These are phyloP conservation scores for Leucosporidium scottii DNA, from an alignment of 768 basidiomycete species.

Conservation along the genomic window DNA sequence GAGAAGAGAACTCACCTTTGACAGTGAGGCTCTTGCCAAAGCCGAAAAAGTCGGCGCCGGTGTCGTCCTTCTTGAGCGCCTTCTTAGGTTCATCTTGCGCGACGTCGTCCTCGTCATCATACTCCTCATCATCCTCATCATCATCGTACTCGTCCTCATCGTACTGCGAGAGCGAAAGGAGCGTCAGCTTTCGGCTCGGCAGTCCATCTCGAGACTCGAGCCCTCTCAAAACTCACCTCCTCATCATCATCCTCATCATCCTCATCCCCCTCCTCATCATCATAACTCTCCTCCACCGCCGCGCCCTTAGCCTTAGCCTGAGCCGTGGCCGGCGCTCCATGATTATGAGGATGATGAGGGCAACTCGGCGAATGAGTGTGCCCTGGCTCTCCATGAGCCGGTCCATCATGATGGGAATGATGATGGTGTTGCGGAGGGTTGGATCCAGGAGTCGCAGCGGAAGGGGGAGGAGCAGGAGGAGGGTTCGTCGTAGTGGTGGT, in stretches of 20 bases:
- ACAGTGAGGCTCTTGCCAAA: conserved; percentile 78
- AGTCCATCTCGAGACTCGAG: conserved; percentile 45
- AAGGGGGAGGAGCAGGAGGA: not conserved
- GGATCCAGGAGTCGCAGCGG: not conserved
- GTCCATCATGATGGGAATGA: conserved; percentile 13
- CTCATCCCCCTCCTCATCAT: conserved; percentile 52
- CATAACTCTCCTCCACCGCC: conserved; percentile 44
- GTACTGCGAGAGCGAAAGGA: too few relatives aligned
- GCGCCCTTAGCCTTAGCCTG: conserved; percentile 40
- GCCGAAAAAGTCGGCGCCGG: conserved; percentile 40
- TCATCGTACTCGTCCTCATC: conserved; percentile 58
- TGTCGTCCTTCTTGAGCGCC: conserved; percentile 9
- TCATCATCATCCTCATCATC: conserved; percentile 44
- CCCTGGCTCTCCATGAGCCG: conserved; percentile 26
- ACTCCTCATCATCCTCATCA: conserved; percentile 31
- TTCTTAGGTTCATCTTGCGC: conserved; percentile 9
- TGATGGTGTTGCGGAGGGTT: conserved; percentile 13
- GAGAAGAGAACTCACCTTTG: conserved; percentile 41
- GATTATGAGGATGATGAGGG: conserved; percentile 35
- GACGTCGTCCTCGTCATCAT: not conserved
- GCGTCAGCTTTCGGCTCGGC: not conserved
- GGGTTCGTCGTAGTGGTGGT: too few relatives aligned
- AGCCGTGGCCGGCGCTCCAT: conserved; percentile 33
- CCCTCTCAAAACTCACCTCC: conserved; percentile 56
- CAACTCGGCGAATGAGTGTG: conserved; percentile 35